phyloP scores from a whole-genome alignment of 805 yeast species.

The Candida succiphila region DNA sequence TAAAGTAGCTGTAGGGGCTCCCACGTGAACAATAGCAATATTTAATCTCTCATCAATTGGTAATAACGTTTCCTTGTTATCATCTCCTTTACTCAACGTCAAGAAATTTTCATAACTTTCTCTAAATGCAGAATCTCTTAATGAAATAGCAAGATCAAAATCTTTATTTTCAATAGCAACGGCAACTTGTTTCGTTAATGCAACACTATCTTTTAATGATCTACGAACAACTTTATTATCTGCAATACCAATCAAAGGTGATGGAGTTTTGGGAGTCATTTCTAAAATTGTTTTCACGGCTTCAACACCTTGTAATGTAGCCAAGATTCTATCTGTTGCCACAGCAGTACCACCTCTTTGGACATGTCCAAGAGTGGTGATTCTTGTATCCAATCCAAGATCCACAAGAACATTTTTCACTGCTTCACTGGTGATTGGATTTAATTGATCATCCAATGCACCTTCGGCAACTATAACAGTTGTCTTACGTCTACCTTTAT shows the following conservation, averaged over 20 bases:
- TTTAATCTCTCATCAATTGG: conserved; percentile 44
- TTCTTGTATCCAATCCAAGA: conserved; percentile 66
- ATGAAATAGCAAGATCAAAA: conserved; percentile 58
- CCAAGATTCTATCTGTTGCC: conserved; percentile 61
- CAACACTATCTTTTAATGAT: conserved; percentile 67
- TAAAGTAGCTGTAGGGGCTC: conserved; percentile 75
- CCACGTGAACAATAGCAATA: conserved; percentile 65
- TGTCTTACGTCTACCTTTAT: conserved; percentile 67
- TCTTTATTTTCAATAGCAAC: conserved; percentile 54
- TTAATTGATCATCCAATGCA: conserved; percentile 60
- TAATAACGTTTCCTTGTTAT: conserved; percentile 50
- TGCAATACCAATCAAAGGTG: conserved; percentile 67
- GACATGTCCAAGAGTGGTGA: conserved; percentile 71
- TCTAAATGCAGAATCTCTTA: conserved; percentile 62
- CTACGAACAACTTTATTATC: conserved; percentile 62
- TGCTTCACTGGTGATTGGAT: conserved; percentile 55
- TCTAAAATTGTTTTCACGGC: conserved; percentile 71
- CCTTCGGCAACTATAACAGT: conserved; percentile 81
- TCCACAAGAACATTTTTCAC: conserved; percentile 58
- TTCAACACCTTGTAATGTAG: conserved; percentile 75
- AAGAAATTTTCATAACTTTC: conserved; percentile 56
- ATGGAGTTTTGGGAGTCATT: conserved; percentile 58
- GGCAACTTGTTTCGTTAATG: conserved; percentile 63
- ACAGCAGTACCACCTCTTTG: conserved; percentile 82
- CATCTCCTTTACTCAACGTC: conserved; percentile 60